Base-by-base conservation (phyloP, 768 basidiomycete genomes). In the Mycena galopus region DNA sequence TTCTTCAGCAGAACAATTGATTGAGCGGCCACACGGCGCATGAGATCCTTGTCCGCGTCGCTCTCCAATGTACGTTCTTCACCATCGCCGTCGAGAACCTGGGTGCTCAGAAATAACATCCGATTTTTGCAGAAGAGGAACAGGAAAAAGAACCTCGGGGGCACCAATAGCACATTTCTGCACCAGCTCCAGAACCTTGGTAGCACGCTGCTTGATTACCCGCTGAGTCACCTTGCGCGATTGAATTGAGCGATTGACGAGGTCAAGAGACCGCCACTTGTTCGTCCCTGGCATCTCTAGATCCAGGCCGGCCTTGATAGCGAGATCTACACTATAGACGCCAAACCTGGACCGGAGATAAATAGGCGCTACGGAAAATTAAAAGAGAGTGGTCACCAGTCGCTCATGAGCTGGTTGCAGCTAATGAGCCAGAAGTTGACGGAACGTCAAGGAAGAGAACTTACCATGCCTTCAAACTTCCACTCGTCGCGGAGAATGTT, bases 1-100 rank as follows among this genome's bases (percentile, higher is more conserved):
- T 95, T 96, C 84, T 93, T 94, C 65, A 95, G 82, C 33, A 96
- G 85, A 25, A 95, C 93, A 71, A 95, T 92, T 0, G 90, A 87
- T 77, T 92, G 88, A 4, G 88, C 87, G 1, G 92, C 94, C n/a
- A 93, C 84, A 61, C 85, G 85, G 53, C 90, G 88, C 87, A 94
- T 88, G 60, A 95, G 86, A 3, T 77, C 81, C 29, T 86, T 91
- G 67, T 93, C 91, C 62, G 89, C 89, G 0, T 88, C 87, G 7
- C 84, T 89, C 74, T 94, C 92, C 4, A 85, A 82, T 0, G 90
- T 91, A 12, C 87, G 84, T 80, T 95, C 94, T 8, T 85, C 57
- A 23, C 90, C 91, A 79, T 94, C 93, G 4, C 92, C 93, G 71
- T 92, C 92, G 44, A 94, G 83, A 56, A 93, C 83, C 90, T 93